Conservation (phyloP, 306 rosid genomes). For the Inga oerstediana region DNA sequence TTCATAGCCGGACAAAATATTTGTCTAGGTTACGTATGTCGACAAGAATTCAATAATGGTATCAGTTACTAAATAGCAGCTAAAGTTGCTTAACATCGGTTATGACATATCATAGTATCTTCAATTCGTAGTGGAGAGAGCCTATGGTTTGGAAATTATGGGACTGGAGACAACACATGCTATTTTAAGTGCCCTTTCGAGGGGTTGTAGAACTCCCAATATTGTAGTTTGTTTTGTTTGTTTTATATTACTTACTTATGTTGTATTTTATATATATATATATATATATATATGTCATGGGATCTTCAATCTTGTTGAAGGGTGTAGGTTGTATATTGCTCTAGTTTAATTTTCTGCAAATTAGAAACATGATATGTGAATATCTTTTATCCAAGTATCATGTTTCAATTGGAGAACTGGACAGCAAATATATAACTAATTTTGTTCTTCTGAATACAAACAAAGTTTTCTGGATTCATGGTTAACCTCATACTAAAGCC, state of each 20-base stretch:
- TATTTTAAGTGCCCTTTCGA: too few species aligned
- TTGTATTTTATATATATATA: too few species aligned
- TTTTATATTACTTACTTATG: too few species aligned
- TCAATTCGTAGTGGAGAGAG: not conserved
- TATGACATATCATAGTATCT: not conserved
- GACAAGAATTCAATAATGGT: not conserved
- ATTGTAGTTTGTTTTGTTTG: too few species aligned
- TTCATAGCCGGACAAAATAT: not conserved
- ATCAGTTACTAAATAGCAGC: too few species aligned
- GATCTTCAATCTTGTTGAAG: not conserved
- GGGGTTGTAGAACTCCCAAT: too few species aligned
- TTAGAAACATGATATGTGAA: not conserved
- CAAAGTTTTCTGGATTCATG: constrained; percentile 9
- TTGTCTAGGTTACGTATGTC: not conserved
- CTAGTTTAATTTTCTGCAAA: not conserved
- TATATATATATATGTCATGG: not conserved
- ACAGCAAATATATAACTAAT: not conserved
- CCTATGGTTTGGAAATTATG: too few species aligned
- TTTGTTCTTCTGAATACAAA: constrained; percentile 10
- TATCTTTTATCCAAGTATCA: not conserved
- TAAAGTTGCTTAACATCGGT: not conserved
- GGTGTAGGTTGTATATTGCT: constrained; percentile 2
- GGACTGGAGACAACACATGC: too few species aligned
- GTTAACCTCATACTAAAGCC: constrained; percentile 10
- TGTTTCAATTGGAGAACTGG: not conserved